Evolutionary conservation across 2,329 filamentous ascomycete species (phyloP), one percentile per base, ranked within the genome.

Genomic region (Pseudogymnoascus sp.): DNA sequence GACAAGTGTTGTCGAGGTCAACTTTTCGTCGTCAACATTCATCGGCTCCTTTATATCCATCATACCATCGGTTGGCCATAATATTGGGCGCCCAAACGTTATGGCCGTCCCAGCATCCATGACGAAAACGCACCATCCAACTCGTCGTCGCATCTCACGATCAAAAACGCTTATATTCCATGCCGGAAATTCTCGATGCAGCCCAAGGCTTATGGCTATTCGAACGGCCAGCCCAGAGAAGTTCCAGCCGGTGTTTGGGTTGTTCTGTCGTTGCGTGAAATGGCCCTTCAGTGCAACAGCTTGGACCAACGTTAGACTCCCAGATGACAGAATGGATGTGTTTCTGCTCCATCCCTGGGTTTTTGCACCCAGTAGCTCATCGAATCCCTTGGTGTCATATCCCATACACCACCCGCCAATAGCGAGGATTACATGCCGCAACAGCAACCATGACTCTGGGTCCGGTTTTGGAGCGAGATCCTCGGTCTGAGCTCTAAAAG

Each of bases 241-340:
- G 63, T 79, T 80, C 62, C 77, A 80, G 5, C 78, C 78, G 0
- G 78, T 80, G 63, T 81, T 80, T 9, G 78, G 79, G 18, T 78
- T 75, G 66, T 80, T 77, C 23, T 76, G 73, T 64, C 80, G 80
- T 63, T 81, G 79, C 8, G 78, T 72, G 63, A 79, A 77, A 41
- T 80, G 79, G 25, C 69, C 70, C 12, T 73, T 59, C 5, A 74
- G 65, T 8, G 71, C 62, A 21, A 74, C 63, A 3, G 72, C 70
- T 60, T 74, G 72, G 0, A 73, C 71, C 23, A 73, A 67, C 1
- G 71, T 70, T 4, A 74, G 61, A 43, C 74, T 75, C 5, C 70
- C 74, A 60, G 69, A 70, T 62, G 74, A 72, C 33, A 75, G 70
- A 31, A 75, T 59, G 0, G 68, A 71, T 33, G 70, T 68, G 25